These are phyloP conservation scores for Peterozyma toletana DNA, from an alignment of 805 yeast genomes.

Conservation along the genomic window DNA sequence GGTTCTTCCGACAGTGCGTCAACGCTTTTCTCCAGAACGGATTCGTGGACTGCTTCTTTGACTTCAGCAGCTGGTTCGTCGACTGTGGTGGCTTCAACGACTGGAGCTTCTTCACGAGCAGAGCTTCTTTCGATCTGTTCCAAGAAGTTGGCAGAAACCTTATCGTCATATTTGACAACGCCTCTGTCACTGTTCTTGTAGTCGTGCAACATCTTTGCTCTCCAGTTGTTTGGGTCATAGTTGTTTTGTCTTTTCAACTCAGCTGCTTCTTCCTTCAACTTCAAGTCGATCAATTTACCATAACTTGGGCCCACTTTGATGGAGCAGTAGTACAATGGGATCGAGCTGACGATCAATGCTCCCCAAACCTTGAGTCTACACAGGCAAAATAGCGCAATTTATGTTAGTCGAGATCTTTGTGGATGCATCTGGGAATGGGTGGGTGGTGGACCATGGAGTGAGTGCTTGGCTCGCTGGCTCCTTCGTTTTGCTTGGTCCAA, in stretches of 20 bases:
- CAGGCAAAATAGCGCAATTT: neutral
- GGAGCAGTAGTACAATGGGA: constrained; percentile 2
- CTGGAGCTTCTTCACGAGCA: neutral
- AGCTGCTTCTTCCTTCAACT: constrained; percentile 3
- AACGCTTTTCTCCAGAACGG: neutral
- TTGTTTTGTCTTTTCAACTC: neutral
- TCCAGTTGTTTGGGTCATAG: constrained; percentile 5
- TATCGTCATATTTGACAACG: neutral
- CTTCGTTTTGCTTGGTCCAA: too few species aligned
- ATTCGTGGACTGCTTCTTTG: neutral
- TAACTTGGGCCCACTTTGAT: constrained; percentile 4
- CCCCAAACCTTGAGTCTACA: constrained; percentile 4
- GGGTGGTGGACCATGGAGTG: too few species aligned
- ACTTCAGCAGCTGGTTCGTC: neutral
- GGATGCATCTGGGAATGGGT: too few species aligned
- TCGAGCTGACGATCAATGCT: constrained; percentile 2
- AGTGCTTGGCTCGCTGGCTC: too few species aligned
- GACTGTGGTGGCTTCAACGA: neutral
- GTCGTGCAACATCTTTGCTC: neutral
- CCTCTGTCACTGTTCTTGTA: neutral
- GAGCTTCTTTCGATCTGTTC: constrained; percentile 3
- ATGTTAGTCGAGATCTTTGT: too few species aligned
- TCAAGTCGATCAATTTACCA: constrained; percentile 6
- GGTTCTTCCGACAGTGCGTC: neutral
- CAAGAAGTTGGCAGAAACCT: constrained; percentile 2